Evolutionary conservation across 345 rosid genomes (phyloP), one percentile per base, ranked within the genome.

Genomic region (Toxicodendron radicans): DNA sequence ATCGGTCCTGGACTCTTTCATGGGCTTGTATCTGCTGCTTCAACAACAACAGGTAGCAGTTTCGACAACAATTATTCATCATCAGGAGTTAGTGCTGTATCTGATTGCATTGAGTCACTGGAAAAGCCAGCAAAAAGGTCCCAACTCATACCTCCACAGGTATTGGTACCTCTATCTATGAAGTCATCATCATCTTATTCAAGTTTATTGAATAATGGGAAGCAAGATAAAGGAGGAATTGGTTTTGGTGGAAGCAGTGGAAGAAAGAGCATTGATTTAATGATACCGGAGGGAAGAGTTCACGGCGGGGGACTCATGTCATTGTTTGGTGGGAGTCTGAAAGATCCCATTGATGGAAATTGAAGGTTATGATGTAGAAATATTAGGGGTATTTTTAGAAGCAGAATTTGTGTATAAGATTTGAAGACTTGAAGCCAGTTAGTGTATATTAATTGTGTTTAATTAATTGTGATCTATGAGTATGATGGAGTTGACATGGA

Each of bases 221-320:
- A 85, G 76, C 75, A 45, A 68, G 87, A 72, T 67, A 79, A 83
- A 71, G 77, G 65, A 54, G 21, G 38, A 24, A 48, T 24, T 66
- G 48, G 53, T 49, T 49, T 49, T 12, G 69, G 72, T 66, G 64
- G 78, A 48, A 67, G 27, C 53, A 79, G 70, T 62, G 78, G 82
- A 56, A 75, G 60, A 45, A 81, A 79, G 79, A 81, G 84, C 75
- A 75, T 80, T 4, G 91, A 92, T 57, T 79, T 76, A 73, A 74
- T 82, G 87, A 79, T 90, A 75, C 97, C 99, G 1, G 99, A 95
- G 84, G 99, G 96, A 74, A 91, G 98, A 87, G 98, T 95, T 58
- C 99, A 95, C 51, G 99, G 99, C 0, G 99, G 98, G 0, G 90
- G 88, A 41, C 93, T 92, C 21, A 87, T 95, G 99, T 92, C 94